Evolutionary conservation across 1,284 basidiomycete species (phyloP).

Genomic region (Trichosporon inkin): DNA sequence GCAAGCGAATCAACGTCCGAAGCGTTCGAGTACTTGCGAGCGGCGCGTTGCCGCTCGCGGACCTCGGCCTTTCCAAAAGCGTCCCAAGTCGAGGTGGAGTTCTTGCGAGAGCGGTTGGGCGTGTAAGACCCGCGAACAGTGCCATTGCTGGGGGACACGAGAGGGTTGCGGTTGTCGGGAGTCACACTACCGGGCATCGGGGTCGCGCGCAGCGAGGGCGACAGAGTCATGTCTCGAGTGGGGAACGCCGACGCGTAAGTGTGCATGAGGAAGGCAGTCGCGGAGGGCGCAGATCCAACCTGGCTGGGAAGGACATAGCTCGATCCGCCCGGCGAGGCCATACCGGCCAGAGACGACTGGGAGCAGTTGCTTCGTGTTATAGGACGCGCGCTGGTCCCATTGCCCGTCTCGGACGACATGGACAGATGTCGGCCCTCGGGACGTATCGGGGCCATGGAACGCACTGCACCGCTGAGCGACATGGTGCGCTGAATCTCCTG

Average conservation of each 20-base stretch:
- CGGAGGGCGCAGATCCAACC: conserved; percentile 38
- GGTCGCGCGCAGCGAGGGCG: conserved; percentile 14
- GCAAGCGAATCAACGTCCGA: conserved; percentile 9
- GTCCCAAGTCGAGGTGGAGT: conserved; percentile 39
- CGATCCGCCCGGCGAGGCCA: conserved; percentile 18
- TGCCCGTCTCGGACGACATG: conserved; percentile 24
- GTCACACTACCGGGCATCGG: conserved; percentile 8
- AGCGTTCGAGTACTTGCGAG: conserved; percentile 8
- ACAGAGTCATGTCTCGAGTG: conserved; percentile 23
- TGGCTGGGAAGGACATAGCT: conserved; percentile 23
- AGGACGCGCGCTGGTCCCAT: conserved; percentile 8
- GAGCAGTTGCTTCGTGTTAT: conserved; percentile 35
- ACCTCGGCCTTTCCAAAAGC: conserved; percentile 37
- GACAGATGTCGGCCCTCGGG: conserved; percentile 20
- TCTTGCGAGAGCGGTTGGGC: conserved; percentile 26
- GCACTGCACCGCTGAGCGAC: conserved; percentile 25
- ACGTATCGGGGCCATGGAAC: conserved; percentile 32
- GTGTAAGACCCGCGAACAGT: conserved; percentile 17
- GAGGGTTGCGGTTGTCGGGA: conserved; percentile 4
- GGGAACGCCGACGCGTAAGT: conserved; percentile 42
- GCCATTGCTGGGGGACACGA: conserved; percentile 9
- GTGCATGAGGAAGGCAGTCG: conserved; percentile 36
- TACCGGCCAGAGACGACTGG: conserved; percentile 36
- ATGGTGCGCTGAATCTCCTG: conserved; percentile 19
- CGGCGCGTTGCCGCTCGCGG: conserved; percentile 16